Conservation (phyloP, 1,284 basidiomycete genomes). For the Trametes pubescens region DNA sequence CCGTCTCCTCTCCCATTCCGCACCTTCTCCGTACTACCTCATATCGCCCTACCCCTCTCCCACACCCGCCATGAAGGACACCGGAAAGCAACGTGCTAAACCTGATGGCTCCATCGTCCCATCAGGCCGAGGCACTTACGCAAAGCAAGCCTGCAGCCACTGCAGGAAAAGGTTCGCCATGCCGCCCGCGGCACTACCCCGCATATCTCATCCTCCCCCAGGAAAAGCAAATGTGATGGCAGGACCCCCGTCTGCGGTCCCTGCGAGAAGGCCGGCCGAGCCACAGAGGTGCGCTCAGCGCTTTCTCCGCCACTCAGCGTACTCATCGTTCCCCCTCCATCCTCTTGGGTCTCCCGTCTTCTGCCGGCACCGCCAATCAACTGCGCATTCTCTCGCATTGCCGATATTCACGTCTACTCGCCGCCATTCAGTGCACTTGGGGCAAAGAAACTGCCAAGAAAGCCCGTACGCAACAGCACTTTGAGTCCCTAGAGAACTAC, state of each 20-base stretch:
- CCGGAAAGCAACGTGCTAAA: conserved; percentile 38
- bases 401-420: background rate
- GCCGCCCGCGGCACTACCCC: background rate
- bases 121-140: conserved; percentile 50
- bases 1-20: conserved; percentile 16
- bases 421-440: conserved; percentile 56
- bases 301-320: background rate
- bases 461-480: conserved; percentile 60
- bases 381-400: background rate
- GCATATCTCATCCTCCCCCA: conserved; percentile 30
- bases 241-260: conserved; percentile 55
- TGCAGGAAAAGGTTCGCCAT: conserved; percentile 55
- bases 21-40: conserved; percentile 21
- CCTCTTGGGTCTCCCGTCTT: background rate
- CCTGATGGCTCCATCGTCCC: conserved; percentile 28
- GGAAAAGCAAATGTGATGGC: conserved; percentile 65
- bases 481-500: conserved; percentile 59
- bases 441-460: conserved; percentile 58
- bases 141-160: conserved; percentile 58
- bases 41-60: conserved; percentile 12
- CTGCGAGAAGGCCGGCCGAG: conserved; percentile 51
- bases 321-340: background rate
- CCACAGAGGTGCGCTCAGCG: conserved; percentile 49
- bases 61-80: conserved; percentile 37
- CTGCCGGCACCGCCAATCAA: conserved; percentile 1